Base-by-base conservation (phyloP, 768 basidiomycete genomes). In the Boletus pseudo-olivaceus region DNA sequence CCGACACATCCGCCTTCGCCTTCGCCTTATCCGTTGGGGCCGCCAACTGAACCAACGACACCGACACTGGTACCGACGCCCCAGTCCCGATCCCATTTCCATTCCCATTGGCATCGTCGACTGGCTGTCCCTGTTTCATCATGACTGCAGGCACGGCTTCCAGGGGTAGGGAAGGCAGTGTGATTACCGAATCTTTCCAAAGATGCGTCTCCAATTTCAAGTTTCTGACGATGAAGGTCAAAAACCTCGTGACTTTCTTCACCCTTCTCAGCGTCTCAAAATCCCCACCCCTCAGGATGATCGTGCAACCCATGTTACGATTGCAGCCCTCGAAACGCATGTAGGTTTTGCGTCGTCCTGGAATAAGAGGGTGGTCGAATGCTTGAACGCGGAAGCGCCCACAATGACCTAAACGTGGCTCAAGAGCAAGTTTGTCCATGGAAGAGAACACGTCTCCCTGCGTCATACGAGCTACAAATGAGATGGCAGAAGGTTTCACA, bases 251-350 rank as follows among this genome's bases (percentile, higher is more conserved):
- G 49, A 98, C 89, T 65, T 88, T 88, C 77, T 99, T 99, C 67
- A 98, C 81, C 50, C 87, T 86, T 48, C 81, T 80, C 51, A 99
- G 73, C 0, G 84, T 90, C 37, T 88, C 87, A 51, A 87, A 78
- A 64, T 95, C 82, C 4, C 83, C 94, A 10, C 97, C 97, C 40
- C 97, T 82, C 43, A 99, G 71, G 37, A 98, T 79, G 60, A 99
- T 87, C 2, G 97, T 98, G 60, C 94, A 98, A 0, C 95, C 95
- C 81, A 92, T 88, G 58, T 97, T 92, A 47, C 82, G 82, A 65
- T 82, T 88, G 64, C 95, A 97, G 2, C 96, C 96, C 71, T 99
- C 97, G 64, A 99, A 98, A 1, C 97, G 87, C 93, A 99, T 94
- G 66, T 93, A 90, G 0, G 96, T 93, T 76, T 99, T 99, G 52